Evolutionary conservation across 2,329 filamentous ascomycete species (phyloP).

Genomic region (Cercospora sp.): DNA sequence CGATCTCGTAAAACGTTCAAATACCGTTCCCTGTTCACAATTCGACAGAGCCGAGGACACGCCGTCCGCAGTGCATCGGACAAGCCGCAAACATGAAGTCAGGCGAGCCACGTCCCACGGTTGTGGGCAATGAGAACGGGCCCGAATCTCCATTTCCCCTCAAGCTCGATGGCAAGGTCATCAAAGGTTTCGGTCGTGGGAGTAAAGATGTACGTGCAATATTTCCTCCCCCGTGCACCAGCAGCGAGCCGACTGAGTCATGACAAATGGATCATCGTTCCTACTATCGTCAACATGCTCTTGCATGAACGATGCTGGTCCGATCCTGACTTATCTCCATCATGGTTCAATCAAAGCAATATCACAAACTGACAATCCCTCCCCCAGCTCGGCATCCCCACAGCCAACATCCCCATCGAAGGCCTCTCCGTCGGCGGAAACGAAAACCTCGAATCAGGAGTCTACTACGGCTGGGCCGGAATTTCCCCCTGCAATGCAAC

Average conservation of each 20-base stretch:
- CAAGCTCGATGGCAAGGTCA: constrained; percentile 79
- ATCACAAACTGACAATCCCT: background rate
- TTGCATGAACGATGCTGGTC: background rate
- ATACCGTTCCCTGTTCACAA: background rate
- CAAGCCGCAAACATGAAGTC: constrained; percentile 38
- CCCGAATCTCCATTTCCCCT: constrained; percentile 80
- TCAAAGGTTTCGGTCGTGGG: constrained; percentile 89
- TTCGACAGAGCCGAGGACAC: background rate
- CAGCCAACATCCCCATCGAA: constrained; percentile 76
- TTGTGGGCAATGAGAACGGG: constrained; percentile 72
- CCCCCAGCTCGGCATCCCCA: constrained; percentile 84
- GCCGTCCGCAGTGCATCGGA: background rate
- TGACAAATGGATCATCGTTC: background rate
- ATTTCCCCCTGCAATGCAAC: constrained; percentile 49
- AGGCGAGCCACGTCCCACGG: constrained; percentile 61
- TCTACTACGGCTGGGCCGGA: constrained; percentile 91
- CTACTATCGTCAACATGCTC: background rate
- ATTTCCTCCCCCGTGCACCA: background rate
- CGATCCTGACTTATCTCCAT: background rate
- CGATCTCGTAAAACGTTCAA: background rate
- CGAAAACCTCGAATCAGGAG: constrained; percentile 67
- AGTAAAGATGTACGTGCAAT: constrained; percentile 72
- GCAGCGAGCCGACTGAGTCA: background rate
- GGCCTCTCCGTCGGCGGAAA: constrained; percentile 70
- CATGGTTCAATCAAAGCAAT: background rate